Evolutionary conservation across 192 early-diverging fungal genomes (phyloP), one percentile per base, ranked within the genome.

Genomic region (Entomortierella beljakovae): DNA sequence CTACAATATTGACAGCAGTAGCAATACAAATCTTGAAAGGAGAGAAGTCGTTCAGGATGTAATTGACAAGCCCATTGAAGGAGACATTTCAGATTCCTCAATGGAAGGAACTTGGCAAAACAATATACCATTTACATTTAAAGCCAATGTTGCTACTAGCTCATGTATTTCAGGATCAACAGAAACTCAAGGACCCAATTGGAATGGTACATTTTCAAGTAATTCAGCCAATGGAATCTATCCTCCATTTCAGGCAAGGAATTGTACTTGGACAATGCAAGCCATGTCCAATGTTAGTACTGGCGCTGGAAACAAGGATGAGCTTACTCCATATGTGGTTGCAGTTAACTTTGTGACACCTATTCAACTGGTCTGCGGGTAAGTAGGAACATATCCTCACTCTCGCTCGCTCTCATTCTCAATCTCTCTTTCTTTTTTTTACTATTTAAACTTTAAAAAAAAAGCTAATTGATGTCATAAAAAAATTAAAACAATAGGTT

Each of bases 331-430:
- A 26, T 63, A 68, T 29, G 53, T 76, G 23, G 50, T 76, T 52
- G 64, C 64, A 26, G 53, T 76, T 46, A 76, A 52, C 35, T 76
- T 76, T 68, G 50, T 58, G 26, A 55, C 58, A 8, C 65, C 72
- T 6, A 49, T 76, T 46, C 64, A 62, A 60, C 37, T 76, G 65
- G 54, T 76, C 40, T 76, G 72, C 57, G 72, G 72, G 72, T 76
- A 68, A 33, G 66, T 59, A n/a, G 20, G 23, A 62, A 40, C 37
- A 40, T 9, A 40, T 6, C 37, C 7, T 40, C 37, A 6, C 7
- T 40, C 37, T 40, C 37, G 13, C 37, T 40, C 37, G 37, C 6
- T 9, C 13, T 13, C 37, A 9, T 13, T 9, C 6, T 40, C 13
- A 40, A 40, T 40, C 6, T 40, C 6, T 40, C 6, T 40, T 13